Base-by-base conservation (phyloP, 306 rosid species). In the Quercus alba region DNA sequence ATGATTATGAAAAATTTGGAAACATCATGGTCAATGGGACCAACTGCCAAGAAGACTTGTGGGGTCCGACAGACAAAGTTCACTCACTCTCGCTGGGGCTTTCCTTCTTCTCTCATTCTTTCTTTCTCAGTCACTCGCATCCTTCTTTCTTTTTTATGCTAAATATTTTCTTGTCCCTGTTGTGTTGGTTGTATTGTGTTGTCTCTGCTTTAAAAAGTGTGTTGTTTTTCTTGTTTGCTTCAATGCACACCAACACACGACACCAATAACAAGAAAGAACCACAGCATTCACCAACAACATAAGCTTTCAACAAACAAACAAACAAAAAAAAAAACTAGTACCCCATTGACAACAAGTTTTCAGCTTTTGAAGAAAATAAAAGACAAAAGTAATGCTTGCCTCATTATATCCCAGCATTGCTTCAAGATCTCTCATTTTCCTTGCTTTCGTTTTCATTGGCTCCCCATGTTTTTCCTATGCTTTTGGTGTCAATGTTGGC, bases 11-110 rank as follows among this genome's bases (percentile, higher is more conserved):
- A 68, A 10, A 4, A 77, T 1, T 56, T 33, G 26, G 85, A 66
- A 63, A 79, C 85, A 81, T 81, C 81, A 86, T 75, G 77, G 81
- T 81, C 83, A 23, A 76, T 81, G 80, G 89, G 86, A 75, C 88
- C 88, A 84, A 81, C 81, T n/a, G 83, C 78, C 86, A 70, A 80
- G 75, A 75, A 81, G 79, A 75, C 78, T 74, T 62, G 77, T 76
- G 75, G 73, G 71, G 59, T 49, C 54, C 14, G 4, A 64, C 77
- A 77, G 85, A 77, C 86, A 81, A 6, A 68, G 51, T 55, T 79
- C 86, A 86, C 82, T 19, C 28, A 31, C 52, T 19, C 14, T 9
- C 52, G 10, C 71, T 30, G 23, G 11, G 72, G 67, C 67, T 61
- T 64, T 46, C 52, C 49, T 35, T 68, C 41, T 18, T 28, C 70